Percentiles rank a stretch among this genome's conserved stretches.
Evolutionary conservation across 2,329 filamentous ascomycete species (phyloP).

Genomic region (Annulohypoxylon truncatum): DNA sequence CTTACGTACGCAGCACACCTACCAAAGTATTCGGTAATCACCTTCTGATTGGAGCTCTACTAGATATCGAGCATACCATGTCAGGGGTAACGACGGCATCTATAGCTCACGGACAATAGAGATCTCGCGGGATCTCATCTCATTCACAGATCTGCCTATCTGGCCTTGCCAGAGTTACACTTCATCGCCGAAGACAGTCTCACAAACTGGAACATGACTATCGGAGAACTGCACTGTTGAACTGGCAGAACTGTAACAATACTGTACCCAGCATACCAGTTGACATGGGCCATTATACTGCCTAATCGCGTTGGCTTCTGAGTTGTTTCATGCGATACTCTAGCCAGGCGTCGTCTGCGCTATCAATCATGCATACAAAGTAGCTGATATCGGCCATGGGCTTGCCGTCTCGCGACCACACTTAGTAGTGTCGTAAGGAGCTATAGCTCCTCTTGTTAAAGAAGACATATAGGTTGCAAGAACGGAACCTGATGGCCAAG

Average conservation of each 20-base stretch:
- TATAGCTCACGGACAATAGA: constrained; percentile 50
- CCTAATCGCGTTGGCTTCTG: constrained; percentile 60
- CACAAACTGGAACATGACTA: constrained; percentile 58
- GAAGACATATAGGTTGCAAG: constrained; percentile 52
- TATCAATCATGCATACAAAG: constrained; percentile 55
- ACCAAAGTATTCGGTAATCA: background rate
- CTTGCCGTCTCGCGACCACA: constrained; percentile 56
- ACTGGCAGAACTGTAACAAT: constrained; percentile 55
- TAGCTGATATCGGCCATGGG: constrained; percentile 55
- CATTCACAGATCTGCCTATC: constrained; percentile 54
- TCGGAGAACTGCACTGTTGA: constrained; percentile 56
- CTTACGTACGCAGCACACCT: background rate
- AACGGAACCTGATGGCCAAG: constrained; percentile 42
- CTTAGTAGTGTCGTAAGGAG: constrained; percentile 56
- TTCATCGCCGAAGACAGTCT: constrained; percentile 57
- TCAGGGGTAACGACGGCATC: constrained; percentile 45
- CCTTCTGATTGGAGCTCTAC: background rate
- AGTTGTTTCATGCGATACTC: constrained; percentile 56
- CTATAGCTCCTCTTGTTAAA: constrained; percentile 45
- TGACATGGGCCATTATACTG: constrained; percentile 57
- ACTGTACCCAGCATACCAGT: constrained; percentile 51
- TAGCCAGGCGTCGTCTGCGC: constrained; percentile 57
- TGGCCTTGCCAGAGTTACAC: constrained; percentile 55
- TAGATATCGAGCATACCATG: background rate
- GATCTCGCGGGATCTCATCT: constrained; percentile 55